Evolutionary conservation across 129 eudicot genomes (phyloP).

Genomic region (Centaurea solstitialis): DNA sequence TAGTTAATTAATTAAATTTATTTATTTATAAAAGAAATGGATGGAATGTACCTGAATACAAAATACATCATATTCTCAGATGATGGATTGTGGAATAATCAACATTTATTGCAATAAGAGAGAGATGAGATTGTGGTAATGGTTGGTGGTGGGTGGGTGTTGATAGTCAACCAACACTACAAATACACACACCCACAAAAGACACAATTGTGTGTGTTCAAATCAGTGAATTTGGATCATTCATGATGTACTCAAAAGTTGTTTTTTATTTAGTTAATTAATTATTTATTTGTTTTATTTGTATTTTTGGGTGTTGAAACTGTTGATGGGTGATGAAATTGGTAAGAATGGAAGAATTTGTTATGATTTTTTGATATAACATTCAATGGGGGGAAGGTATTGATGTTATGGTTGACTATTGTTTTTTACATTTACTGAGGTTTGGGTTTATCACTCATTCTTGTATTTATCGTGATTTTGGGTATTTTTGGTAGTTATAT

Average conservation of each 20-base stretch:
- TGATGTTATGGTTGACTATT: conserved; percentile 15
- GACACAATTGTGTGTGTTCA: background rate
- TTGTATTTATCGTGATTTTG: background rate
- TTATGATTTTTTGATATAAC: background rate
- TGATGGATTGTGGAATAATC: conserved; percentile 10
- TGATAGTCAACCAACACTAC: conserved; percentile 10
- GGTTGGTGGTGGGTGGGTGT: conserved; percentile 11
- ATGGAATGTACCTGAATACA: background rate
- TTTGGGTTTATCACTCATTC: background rate
- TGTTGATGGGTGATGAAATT: background rate
- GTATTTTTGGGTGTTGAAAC: background rate
- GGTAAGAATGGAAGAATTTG: background rate
- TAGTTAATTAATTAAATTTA: background rate
- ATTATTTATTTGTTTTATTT: background rate
- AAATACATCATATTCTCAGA: conserved; percentile 8
- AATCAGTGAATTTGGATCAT: background rate
- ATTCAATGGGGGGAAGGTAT: background rate
- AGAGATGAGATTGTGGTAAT: background rate
- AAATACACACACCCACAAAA: conserved; percentile 3
- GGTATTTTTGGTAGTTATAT: too few species aligned
- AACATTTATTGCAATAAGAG: background rate
- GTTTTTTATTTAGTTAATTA: background rate
- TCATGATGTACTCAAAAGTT: background rate
- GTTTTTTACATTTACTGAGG: background rate
- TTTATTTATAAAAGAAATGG: background rate